Base-by-base conservation (phyloP, 768 basidiomycete species). In the Gelatoporia subvermispora region DNA sequence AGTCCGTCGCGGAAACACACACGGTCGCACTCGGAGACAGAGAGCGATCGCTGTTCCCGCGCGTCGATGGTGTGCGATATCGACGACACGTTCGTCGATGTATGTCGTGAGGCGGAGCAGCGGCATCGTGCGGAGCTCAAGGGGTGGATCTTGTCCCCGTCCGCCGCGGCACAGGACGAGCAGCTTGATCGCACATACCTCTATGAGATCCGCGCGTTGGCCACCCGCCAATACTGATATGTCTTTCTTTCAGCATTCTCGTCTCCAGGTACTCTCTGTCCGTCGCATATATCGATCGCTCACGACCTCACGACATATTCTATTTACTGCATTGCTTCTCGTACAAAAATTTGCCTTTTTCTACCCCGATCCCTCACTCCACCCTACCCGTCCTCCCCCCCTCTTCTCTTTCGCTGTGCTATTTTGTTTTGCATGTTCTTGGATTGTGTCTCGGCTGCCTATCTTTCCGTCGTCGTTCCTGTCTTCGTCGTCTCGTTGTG, bases 41-140 rank as follows among this genome's bases (percentile, higher is more conserved):
- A 80, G 45, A 88, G 86, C 61, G 84, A 86, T 45, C 83, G 88
- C 41, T 84, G 88, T 39, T 88, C 88, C 37, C 76, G 88, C 51
- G 87, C 85, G 35, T 88, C 85, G 7, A 79, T 88, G 70, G 78
- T 88, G 28, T 82, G 76, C 60, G 85, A 90, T 57, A 77, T 92
- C 22, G 85, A 89, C 49, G 84, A 88, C 53, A 71, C 76, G 47
- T 85, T 95, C 59, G 67, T 85, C 53, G 78, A 80, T 53, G 75
- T 74, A 48, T 93, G 90, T 62, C 78, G 79, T 39, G 67, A 69
- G 11, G 93, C 92, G 8, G 92, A 93, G 64, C 82, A 83, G 61
- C 78, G 91, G 44, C 93, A 96, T 70, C 79, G 79, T 42, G 67
- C 65, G 20, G 93, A 96, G 68, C 87, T 93, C 77, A 85, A 81